These are phyloP conservation scores for Gossypium davidsonii DNA, from an alignment of 441 rosid species.

Conservation along the genomic window DNA sequence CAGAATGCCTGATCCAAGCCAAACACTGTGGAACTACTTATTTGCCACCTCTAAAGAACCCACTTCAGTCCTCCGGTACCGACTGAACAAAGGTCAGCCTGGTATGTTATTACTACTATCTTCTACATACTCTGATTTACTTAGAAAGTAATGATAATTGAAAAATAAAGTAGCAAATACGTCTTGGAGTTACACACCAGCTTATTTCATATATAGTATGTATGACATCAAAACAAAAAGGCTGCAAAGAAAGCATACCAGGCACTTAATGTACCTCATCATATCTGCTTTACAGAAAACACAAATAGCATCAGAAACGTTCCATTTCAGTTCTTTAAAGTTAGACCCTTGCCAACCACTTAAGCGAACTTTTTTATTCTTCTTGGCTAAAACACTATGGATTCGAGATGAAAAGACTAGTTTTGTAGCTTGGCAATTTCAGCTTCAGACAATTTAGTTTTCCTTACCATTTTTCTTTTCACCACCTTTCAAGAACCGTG, in stretches of 20 bases:
- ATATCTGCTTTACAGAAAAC: neutral
- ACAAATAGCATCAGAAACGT: neutral
- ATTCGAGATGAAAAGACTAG: neutral
- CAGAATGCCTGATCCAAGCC: neutral
- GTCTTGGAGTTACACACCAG: neutral
- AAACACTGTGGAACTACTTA: neutral
- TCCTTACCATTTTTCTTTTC: conserved; percentile 42
- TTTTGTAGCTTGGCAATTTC: neutral
- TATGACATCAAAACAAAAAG: neutral
- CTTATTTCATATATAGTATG: neutral
- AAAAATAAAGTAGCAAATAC: neutral
- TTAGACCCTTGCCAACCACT: neutral
- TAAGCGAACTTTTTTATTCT: neutral
- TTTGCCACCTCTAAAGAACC: neutral
- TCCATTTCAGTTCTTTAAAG: neutral
- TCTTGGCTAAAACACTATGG: neutral
- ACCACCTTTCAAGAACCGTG: conserved; percentile 40
- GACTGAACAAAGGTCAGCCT: neutral
- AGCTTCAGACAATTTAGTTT: conserved; percentile 24
- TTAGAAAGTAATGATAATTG: neutral
- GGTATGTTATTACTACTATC: neutral
- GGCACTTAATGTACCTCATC: neutral
- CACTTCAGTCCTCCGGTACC: neutral
- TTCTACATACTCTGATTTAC: neutral
- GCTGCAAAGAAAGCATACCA: neutral